Base-by-base conservation (phyloP, 768 basidiomycete species). In the Collybiopsis luxurians region DNA sequence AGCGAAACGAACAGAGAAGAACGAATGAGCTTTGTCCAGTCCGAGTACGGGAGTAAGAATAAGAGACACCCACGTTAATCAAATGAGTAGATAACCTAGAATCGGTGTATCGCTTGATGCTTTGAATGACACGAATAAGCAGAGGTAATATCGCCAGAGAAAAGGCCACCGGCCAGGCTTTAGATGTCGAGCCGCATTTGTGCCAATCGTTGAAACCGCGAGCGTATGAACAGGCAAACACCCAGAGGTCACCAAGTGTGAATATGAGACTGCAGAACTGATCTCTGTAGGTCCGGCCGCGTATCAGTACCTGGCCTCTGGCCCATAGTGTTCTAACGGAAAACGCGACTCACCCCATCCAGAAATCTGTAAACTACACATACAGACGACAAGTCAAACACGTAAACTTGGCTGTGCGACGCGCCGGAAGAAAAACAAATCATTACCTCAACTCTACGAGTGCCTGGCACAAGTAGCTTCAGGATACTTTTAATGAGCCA, bases 91-190 rank as follows among this genome's bases (percentile, higher is more conserved):
- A 60, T 38, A 87, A 68, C 36, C 75, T 75, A 1, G 93, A 92
- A 66, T 98, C 97, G 45, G 71, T 72, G 66, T 89, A 98, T 73
- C 96, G 94, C 60, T 87, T 87, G 50, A 97, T 61, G 66, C 90
- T 92, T 71, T 99, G 97, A 11, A 90, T 76, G 40, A 93, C 66
- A 72, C 97, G 95, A 31, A 84, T 77, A 2, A 89, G 52, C 19
- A 91, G 79, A 0, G 97, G 95, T 1, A 95, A 60, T 9, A 77
- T 63, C 4, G 81, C 79, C 6, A 92, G 72, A 2, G 82, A 57
- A 59, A 85, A 87, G 1, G 84, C 78, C 15, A 79, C 65, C 1
- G 78, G 80, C 92, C 93, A 95, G 21, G 77, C 73, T 3, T 60
- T 66, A 4, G 78, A 74, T 2, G 71, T 57, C 4, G 70, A 64